Evolutionary conservation across 352 stramenopile species (phyloP), one percentile per base, ranked within the genome.

Genomic region (Phytophthora quininea): DNA sequence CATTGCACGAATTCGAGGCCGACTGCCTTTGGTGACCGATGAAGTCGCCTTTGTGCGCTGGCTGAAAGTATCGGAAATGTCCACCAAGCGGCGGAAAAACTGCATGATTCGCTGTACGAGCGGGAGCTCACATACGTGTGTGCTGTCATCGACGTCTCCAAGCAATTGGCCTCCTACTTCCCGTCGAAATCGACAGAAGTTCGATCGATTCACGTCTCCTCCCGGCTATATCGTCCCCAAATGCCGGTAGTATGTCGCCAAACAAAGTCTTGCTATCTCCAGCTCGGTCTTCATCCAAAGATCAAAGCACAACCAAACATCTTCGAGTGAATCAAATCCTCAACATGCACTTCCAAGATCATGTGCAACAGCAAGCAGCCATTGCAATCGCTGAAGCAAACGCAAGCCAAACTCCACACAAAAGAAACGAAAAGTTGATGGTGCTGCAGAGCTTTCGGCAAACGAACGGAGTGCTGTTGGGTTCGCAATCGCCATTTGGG

Each of bases 51-150:
- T 75, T 91, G 79, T 35, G 80, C 82, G 2, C 54, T 93, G 1
- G 82, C 81, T n/a, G 82, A 93, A 50, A 74, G 71, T 15, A 48
- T 79, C 2, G 80, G 79, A 2, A 71, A 86, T 32, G 80, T 82
- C 4, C 65, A 83, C 2, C 46, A 73, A 48, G 84, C 84, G 5
- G 63, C 81, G 6, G 82, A 90, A 58, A 81, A 80, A 38, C 62
- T 93, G 1, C 77, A 85, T 40, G 79, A 84, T 50, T 37, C 72
- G 10, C 76, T 57, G 10, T 90, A 90, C 42, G 72, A 90, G 30
- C 73, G 78, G 5, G 84, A 93, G 33, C 65, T 93, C 12, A 73
- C 76, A 9, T 87, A 87, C 46, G 62, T 93, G 19, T 85, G 77
- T 53, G 71, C 69, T 4, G 65, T 84, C 24, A 67, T 90, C 15